phyloP scores from a whole-genome alignment of 139 green algal species.

The Ostreobium quekettii region DNA sequence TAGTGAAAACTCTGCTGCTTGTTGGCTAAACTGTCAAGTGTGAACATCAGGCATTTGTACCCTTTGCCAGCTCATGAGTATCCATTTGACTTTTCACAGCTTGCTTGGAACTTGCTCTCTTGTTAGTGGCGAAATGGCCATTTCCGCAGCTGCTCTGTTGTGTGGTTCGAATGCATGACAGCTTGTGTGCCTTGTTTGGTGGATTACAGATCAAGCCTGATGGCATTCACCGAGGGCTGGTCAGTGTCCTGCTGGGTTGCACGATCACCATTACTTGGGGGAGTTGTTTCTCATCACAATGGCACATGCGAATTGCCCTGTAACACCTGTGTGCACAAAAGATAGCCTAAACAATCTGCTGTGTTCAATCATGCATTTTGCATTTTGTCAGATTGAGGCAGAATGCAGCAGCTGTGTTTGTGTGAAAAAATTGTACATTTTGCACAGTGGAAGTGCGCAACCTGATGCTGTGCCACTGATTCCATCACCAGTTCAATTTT shows the following conservation, averaged over 20 bases:
- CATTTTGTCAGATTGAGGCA: background rate
- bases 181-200: background rate
- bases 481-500: background rate
- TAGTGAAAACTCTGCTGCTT: too few species aligned
- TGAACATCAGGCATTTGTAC: background rate
- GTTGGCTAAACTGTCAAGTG: background rate
- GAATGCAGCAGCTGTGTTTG: background rate
- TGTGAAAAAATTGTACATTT: background rate
- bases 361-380: background rate
- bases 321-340: background rate
- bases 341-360: background rate
- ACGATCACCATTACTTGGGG: background rate
- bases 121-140: background rate
- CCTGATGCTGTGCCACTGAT: background rate
- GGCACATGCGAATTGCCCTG: background rate
- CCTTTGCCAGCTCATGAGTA: background rate
- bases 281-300: background rate
- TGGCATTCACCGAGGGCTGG: slow-evolving; percentile 16
- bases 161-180: background rate
- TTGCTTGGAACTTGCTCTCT: background rate
- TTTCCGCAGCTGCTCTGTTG: background rate
- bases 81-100: background rate
- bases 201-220: slow-evolving; percentile 17
- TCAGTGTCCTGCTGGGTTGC: background rate
- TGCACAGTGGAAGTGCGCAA: background rate